Conservation (phyloP, 2,329 filamentous ascomycete genomes). For the Parastagonospora avenae region DNA sequence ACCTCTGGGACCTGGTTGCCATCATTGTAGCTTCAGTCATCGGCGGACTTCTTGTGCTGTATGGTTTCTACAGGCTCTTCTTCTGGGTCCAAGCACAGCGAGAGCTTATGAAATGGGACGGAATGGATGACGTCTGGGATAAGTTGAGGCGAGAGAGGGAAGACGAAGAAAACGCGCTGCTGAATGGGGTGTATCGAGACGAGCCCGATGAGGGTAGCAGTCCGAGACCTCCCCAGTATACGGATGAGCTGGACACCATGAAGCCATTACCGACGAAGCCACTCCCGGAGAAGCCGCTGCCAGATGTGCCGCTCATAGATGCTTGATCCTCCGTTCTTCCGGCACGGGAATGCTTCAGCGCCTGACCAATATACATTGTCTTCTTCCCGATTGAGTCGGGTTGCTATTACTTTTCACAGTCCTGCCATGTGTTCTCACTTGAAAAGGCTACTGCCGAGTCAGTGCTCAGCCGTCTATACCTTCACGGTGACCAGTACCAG, state of each 20-base stretch:
- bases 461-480: too few species aligned
- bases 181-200: constrained; percentile 31
- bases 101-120: constrained; percentile 39
- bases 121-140: constrained; percentile 42
- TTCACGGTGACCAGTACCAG: too few species aligned
- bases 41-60: constrained; percentile 23
- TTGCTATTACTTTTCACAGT: too few species aligned
- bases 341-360: too few species aligned
- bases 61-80: constrained; percentile 23
- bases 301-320: constrained; percentile 42
- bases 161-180: constrained; percentile 31
- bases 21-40: constrained; percentile 23
- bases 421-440: too few species aligned
- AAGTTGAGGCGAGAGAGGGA: constrained; percentile 28
- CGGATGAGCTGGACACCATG: constrained; percentile 18
- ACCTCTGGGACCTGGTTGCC: constrained; percentile 29
- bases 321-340: constrained; percentile 8
- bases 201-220: constrained; percentile 25
- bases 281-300: constrained; percentile 42
- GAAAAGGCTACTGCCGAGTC: too few species aligned
- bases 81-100: constrained; percentile 28
- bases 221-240: constrained; percentile 12
- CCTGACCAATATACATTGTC: constrained; percentile 10
- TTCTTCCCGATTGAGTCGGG: neutral
- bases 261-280: constrained; percentile 27